Evolutionary conservation across 75 land plant species (phyloP), one percentile per base, ranked within the genome.

Genomic region (Sequoiadendron giganteum): DNA sequence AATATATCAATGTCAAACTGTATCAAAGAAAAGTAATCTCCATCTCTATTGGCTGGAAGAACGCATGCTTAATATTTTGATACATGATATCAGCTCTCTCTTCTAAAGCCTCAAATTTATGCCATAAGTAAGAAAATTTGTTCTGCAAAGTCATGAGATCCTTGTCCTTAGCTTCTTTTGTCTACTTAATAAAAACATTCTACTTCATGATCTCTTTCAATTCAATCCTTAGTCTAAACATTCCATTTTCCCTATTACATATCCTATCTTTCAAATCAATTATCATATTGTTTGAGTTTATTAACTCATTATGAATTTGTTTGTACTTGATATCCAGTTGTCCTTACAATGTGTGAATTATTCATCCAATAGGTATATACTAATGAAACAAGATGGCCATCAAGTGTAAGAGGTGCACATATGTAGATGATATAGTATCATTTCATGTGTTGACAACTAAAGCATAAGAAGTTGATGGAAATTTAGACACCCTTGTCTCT

Each of bases 1-100:
- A 87, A 85, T 93, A 94, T 86, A 98, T 87, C 98, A 97, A 98
- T 25, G 88, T 85, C 0, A 98, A 36, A 36, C 38, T 36, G 0
- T 36, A 36, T 36, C 38, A 36, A 36, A 36, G 38, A 0, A 36
- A 36, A 36, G 38, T 0, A 36, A 36, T 36, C 38, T 36, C 38
- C 38, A 36, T 36, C 38, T 36, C 38, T 36, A 0, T 0, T 36
- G 0, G 38, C 38, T 36, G 0, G 38, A 36, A 36, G 38, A 36
- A 36, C 38, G 38, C 38, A 36, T 36, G 38, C 38, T 36, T 36
- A 36, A 36, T 36, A 36, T 36, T 36, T 0, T 36, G 38, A 36
- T 36, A 0, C 38, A 0, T 36, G 38, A 36, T 36, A 36, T 36
- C 0, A 36, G 0, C 38, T 36, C 38, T 36, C 38, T 36, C 38